Conservation (phyloP, 2,329 filamentous ascomycete species). For the Zarea fungicola region DNA sequence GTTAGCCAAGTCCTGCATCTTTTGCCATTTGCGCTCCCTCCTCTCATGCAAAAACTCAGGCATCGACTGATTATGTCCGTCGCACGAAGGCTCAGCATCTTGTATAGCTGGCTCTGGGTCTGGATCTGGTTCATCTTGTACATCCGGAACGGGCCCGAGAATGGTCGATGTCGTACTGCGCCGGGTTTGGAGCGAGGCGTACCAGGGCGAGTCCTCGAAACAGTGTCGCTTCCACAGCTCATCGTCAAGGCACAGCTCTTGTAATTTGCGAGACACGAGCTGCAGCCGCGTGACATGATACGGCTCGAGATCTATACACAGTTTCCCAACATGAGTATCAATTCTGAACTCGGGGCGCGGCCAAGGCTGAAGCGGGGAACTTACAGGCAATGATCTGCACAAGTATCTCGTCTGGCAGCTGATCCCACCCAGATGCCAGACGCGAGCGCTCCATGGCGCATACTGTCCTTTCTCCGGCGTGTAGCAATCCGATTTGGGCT, state of each 20-base stretch:
- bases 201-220: constrained; percentile 64
- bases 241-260: constrained; percentile 65
- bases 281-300: constrained; percentile 57
- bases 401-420: constrained; percentile 59
- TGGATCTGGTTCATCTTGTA: neutral
- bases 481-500: neutral
- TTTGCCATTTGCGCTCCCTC: constrained; percentile 18
- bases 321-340: neutral
- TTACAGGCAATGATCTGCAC: constrained; percentile 59
- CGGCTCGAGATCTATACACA: constrained; percentile 31
- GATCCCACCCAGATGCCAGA: constrained; percentile 32
- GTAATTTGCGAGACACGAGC: constrained; percentile 61
- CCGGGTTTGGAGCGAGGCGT: constrained; percentile 47
- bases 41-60: constrained; percentile 28
- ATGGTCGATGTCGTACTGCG: neutral
- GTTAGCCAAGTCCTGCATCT: constrained; percentile 58
- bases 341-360: constrained; percentile 7
- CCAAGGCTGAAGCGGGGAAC: constrained; percentile 24
- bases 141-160: neutral
- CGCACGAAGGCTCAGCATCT: constrained; percentile 3
- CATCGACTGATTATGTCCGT: constrained; percentile 26
- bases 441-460: constrained; percentile 24
- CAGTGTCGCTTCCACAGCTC: constrained; percentile 71
- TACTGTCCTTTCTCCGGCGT: constrained; percentile 7
- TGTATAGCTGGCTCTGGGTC: neutral